Evolutionary conservation across 768 basidiomycete species (phyloP).

Genomic region (Serendipita indica): DNA sequence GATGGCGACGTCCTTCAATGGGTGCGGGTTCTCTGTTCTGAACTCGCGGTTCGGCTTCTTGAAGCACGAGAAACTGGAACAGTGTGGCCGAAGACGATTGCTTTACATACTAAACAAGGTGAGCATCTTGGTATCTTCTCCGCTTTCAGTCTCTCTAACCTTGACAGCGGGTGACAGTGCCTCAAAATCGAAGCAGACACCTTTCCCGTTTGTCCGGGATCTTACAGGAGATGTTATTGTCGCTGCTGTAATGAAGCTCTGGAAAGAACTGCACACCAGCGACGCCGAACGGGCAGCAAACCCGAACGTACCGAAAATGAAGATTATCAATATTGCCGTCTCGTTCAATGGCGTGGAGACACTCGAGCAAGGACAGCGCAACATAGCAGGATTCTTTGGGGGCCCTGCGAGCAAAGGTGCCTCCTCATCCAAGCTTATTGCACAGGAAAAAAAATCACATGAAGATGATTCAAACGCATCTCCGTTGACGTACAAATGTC

Average conservation of each 20-base stretch:
- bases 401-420: neutral
- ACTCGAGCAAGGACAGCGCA: slow-evolving; percentile 63
- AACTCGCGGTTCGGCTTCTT: slow-evolving; percentile 68
- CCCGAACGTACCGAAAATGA: slow-evolving; percentile 27
- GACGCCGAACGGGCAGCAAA: slow-evolving; percentile 18
- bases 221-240: slow-evolving; percentile 65
- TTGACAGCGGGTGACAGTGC: slow-evolving; percentile 40
- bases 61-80: slow-evolving; percentile 63
- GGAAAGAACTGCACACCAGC: slow-evolving; percentile 71
- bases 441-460: slow-evolving; percentile 12
- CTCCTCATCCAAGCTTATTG: slow-evolving; percentile 15
- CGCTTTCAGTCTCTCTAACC: neutral
- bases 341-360: slow-evolving; percentile 66
- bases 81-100: slow-evolving; percentile 89
- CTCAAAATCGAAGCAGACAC: slow-evolving; percentile 63
- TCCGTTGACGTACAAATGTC: slow-evolving; percentile 12
- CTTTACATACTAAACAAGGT: slow-evolving; percentile 65
- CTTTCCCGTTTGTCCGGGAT: slow-evolving; percentile 71
- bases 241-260: slow-evolving; percentile 60
- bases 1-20: slow-evolving; percentile 70
- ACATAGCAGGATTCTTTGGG: slow-evolving; percentile 73
- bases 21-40: slow-evolving; percentile 83
- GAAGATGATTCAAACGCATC: slow-evolving; percentile 11
- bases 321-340: slow-evolving; percentile 57
- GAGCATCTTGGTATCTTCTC: slow-evolving; percentile 3